phyloP scores from a whole-genome alignment of 768 basidiomycete species.

The Macrolepiota fuliginosa region DNA sequence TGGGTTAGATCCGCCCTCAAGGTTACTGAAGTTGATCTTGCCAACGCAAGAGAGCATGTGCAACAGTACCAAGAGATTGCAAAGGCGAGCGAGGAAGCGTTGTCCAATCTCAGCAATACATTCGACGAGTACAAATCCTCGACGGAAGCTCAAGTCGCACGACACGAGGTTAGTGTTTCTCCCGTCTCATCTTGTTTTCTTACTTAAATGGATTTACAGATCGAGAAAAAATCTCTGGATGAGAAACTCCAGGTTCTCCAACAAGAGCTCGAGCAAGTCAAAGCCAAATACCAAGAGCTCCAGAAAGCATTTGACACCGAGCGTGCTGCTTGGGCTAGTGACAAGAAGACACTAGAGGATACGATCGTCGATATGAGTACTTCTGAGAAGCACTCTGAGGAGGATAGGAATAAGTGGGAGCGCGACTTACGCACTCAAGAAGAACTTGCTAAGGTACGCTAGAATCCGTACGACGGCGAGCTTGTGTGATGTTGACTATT shows the following conservation, averaged over 20 bases:
- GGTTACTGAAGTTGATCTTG: constrained; percentile 73
- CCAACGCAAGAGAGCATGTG: constrained; percentile 66
- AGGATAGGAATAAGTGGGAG: constrained; percentile 60
- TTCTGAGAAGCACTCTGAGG: constrained; percentile 67
- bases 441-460: constrained; percentile 62
- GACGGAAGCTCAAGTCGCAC: constrained; percentile 65
- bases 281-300: constrained; percentile 50
- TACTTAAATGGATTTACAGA: constrained; percentile 35
- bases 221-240: constrained; percentile 60
- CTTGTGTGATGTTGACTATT: not conserved
- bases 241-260: constrained; percentile 56
- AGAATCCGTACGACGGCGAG: not conserved
- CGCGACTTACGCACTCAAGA: constrained; percentile 65
- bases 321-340: constrained; percentile 66
- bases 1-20: constrained; percentile 65
- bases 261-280: constrained; percentile 49
- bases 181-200: not conserved
- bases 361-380: constrained; percentile 79
- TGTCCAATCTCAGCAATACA: constrained; percentile 64
- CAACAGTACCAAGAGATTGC: constrained; percentile 88
- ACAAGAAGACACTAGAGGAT: constrained; percentile 81
- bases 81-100: constrained; percentile 75
- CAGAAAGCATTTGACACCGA: constrained; percentile 69
- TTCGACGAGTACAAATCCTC: constrained; percentile 79
- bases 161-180: constrained; percentile 56